Conservation (phyloP, 2,329 filamentous ascomycete species). For the Fonsecaea multimorphosa region DNA sequence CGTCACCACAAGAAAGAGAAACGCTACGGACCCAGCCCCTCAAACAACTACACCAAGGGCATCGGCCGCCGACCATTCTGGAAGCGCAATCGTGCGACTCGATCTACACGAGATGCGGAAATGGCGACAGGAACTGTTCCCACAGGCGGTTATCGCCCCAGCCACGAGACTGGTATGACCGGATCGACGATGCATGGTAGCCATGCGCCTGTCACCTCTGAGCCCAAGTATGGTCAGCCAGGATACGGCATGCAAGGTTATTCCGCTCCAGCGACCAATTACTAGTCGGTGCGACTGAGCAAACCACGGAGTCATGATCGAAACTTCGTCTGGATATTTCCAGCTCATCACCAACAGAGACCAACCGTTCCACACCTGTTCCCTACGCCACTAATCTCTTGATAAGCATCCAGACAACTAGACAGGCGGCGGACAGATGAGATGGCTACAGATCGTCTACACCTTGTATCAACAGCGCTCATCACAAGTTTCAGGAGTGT, state of each 20-base stretch:
- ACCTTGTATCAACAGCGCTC: background rate
- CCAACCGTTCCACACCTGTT: background rate
- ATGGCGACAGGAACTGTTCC: constrained; percentile 46
- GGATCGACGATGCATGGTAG: constrained; percentile 52
- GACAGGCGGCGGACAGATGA: background rate
- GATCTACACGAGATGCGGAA: constrained; percentile 52
- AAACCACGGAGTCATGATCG: no score
- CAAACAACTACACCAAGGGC: constrained; percentile 72
- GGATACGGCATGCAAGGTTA: constrained; percentile 34
- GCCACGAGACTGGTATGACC: constrained; percentile 58
- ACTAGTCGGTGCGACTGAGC: constrained; percentile 4
- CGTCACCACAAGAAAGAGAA: constrained; percentile 77
- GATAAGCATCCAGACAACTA: background rate
- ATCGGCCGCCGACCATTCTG: constrained; percentile 57
- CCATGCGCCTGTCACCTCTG: constrained; percentile 41
- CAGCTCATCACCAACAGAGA: background rate
- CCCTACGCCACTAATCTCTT: background rate
- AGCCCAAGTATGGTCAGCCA: constrained; percentile 43
- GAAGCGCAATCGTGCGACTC: constrained; percentile 48
- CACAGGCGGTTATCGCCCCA: constrained; percentile 45
- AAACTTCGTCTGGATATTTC: background rate
- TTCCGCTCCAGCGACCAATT: constrained; percentile 17
- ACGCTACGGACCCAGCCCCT: constrained; percentile 69
- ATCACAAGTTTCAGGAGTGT: background rate
- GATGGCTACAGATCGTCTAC: background rate